Percentiles rank a stretch among this genome's conserved stretches.
phyloP scores from a whole-genome alignment of 495 filamentous ascomycete genomes.

The Thermothielavioides terrestris region DNA sequence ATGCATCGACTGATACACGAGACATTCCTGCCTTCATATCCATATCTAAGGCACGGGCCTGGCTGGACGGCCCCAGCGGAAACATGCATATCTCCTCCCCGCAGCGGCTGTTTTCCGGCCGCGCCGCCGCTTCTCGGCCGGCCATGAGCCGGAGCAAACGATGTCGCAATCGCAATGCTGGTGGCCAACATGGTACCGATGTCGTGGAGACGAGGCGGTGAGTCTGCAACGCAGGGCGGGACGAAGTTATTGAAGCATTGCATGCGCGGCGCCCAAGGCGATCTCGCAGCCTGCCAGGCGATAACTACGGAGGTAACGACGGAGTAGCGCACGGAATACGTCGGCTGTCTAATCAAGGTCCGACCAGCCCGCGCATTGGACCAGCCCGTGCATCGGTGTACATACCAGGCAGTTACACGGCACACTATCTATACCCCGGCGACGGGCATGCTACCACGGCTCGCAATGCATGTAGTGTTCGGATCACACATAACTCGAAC shows the following conservation, averaged over 20 bases:
- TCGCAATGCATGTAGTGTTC: too few species aligned
- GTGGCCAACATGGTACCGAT: slow-evolving; percentile 7
- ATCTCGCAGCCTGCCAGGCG: background rate
- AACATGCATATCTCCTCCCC: background rate
- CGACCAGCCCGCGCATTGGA: too few species aligned
- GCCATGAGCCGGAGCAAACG: background rate
- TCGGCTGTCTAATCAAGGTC: background rate
- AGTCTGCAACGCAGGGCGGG: slow-evolving; percentile 1
- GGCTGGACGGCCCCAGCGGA: background rate
- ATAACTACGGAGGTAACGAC: too few species aligned
- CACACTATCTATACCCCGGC: too few species aligned
- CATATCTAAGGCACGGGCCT: background rate
- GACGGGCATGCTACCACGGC: too few species aligned
- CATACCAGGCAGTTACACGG: too few species aligned
- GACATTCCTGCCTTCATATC: background rate
- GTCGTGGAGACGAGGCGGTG: slow-evolving; percentile 11
- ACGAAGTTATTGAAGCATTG: background rate
- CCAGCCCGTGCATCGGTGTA: too few species aligned
- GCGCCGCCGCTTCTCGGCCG: background rate
- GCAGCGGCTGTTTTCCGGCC: background rate
- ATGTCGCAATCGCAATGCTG: background rate
- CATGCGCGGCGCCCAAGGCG: background rate
- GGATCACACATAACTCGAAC: background rate
- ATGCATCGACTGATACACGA: background rate
- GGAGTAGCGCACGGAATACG: too few species aligned